Evolutionary conservation across 768 basidiomycete species (phyloP), one percentile per base, ranked within the genome.

Genomic region (Rhizopogon sp.): DNA sequence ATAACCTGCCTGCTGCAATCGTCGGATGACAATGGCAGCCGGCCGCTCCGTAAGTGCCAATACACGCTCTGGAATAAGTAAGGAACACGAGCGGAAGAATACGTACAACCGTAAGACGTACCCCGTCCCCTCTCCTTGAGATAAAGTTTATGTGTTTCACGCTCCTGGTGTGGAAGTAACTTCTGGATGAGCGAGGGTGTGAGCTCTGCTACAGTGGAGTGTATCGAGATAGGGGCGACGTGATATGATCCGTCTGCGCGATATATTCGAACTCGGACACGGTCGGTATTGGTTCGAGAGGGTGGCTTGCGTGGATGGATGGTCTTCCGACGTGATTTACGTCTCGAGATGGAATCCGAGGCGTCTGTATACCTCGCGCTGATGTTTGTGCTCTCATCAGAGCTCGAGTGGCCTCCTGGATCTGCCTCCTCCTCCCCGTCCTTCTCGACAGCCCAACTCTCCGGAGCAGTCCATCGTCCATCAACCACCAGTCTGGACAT

Each of bases 1-100:
- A 62, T 93, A 98, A 0, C 96, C 95, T 3, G 93, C 93, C 66
- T 96, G 92, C 60, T 89, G 84, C 58, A 98, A 74, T 39, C 93
- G 79, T 40, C 90, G 79, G 55, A 86, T 80, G 20, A 96, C 88
- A 56, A 97, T 92, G 37, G 83, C 81, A 1, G 93, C 87, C 0
- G 96, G 96, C 44, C 81, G 76, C 70, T 99, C 97, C 1, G 84
- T 84, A 17, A 82, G 80, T 7, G 83, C 84, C 54, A 99, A 74
- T 39, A 93, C 76, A 11, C 96, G 87, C 64, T 98, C 95, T 96
- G 64, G 56, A 42, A 43, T 16, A 14, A 25, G 8, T 52, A 41
- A 41, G 29, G 44, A 29, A 29, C 45, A 42, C 8, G 40, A 51
- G 39, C 56, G 50, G 33, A 3, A 44, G 2, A 33, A 22, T 25